These are phyloP conservation scores for Colletotrichum filicis DNA, from an alignment of 2,329 filamentous ascomycete genomes.

Conservation along the genomic window DNA sequence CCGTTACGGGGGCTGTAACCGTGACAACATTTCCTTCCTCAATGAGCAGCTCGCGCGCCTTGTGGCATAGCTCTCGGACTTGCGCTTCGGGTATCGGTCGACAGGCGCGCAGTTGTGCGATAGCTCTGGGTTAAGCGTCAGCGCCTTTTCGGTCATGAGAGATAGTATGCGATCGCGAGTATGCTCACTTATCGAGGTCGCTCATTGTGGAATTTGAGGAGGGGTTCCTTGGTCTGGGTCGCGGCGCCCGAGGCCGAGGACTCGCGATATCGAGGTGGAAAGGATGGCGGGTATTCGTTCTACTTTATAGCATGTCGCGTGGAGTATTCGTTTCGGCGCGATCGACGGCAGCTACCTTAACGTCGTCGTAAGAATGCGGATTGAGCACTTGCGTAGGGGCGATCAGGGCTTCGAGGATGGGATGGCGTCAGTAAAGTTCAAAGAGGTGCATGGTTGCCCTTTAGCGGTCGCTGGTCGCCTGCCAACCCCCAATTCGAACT, in stretches of 20 bases:
- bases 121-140: slow-evolving; percentile 72
- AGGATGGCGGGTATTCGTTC: neutral
- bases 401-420: slow-evolving; percentile 22
- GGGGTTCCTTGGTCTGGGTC: slow-evolving; percentile 21
- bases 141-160: neutral
- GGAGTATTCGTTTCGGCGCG: neutral
- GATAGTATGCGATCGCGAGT: neutral
- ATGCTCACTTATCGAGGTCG: slow-evolving; percentile 86
- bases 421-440: slow-evolving; percentile 28
- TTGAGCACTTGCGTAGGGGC: slow-evolving; percentile 10
- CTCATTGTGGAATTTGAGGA: slow-evolving; percentile 70
- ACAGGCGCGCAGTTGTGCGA: slow-evolving; percentile 94
- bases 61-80: slow-evolving; percentile 97
- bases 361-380: neutral
- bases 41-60: slow-evolving; percentile 93
- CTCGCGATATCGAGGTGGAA: neutral
- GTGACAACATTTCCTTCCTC: slow-evolving; percentile 98
- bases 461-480: slow-evolving; percentile 2
- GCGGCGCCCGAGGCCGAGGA: slow-evolving; percentile 18
- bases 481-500: slow-evolving; percentile 6
- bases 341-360: neutral
- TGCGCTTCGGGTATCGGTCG: slow-evolving; percentile 95
- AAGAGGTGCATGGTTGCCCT: slow-evolving; percentile 24
- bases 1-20: slow-evolving; percentile 93
- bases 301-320: slow-evolving; percentile 6